phyloP scores from a whole-genome alignment of 148 eudicot species.

The Vaccinium myrtillus region DNA sequence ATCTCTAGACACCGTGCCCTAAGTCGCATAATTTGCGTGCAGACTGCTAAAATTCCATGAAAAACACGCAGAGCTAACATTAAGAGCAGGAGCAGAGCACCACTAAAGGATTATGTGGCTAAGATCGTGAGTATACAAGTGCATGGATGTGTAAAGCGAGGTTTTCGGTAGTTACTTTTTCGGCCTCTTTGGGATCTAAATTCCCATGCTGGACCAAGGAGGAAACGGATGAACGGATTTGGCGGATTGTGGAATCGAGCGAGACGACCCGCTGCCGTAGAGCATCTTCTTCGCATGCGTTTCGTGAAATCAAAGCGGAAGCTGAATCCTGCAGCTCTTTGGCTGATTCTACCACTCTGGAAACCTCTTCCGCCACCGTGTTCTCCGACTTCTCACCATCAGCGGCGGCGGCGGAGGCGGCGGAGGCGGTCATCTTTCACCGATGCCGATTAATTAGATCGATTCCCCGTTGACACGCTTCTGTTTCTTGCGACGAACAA shows the following conservation, averaged over 20 bases:
- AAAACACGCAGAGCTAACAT: too few relatives aligned
- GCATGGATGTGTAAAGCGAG: background rate
- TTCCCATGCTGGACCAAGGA: slow-evolving; percentile 23
- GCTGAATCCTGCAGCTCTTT: slow-evolving; percentile 89
- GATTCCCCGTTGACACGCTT: background rate
- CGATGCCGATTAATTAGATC: background rate
- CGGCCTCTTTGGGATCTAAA: slow-evolving; percentile 56
- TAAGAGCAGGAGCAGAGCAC: too few relatives aligned
- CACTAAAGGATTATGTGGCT: too few relatives aligned
- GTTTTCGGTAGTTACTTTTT: slow-evolving; percentile 38
- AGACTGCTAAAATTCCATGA: too few relatives aligned
- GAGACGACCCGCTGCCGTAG: slow-evolving; percentile 63
- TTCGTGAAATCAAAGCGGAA: slow-evolving; percentile 51
- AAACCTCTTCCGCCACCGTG: slow-evolving; percentile 47
- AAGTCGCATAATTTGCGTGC: too few relatives aligned
- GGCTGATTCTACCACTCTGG: slow-evolving; percentile 52
- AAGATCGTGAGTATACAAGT: background rate
- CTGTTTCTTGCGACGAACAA: background rate
- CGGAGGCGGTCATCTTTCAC: background rate
- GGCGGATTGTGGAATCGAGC: slow-evolving; percentile 49
- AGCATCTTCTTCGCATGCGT: slow-evolving; percentile 61
- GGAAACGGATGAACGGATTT: slow-evolving; percentile 47
- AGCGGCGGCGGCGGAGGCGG: background rate
- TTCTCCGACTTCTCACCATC: slow-evolving; percentile 21
- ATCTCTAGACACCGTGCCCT: background rate